Percentiles rank a stretch among this genome's conserved stretches.
phyloP scores from a whole-genome alignment of 2,329 filamentous ascomycete species.

The Colletotrichum lentis region DNA sequence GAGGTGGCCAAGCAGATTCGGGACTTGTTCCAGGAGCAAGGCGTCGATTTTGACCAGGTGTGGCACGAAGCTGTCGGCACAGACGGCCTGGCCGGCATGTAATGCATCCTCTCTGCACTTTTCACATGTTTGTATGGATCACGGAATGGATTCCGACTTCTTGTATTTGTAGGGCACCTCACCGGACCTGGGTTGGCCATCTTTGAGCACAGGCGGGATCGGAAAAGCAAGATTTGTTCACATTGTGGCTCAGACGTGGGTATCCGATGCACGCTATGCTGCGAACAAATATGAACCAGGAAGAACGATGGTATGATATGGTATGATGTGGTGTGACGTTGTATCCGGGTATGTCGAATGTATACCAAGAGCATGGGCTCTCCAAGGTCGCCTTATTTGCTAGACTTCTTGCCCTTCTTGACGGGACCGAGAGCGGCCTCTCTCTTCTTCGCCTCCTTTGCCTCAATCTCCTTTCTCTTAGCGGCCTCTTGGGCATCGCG shows the following conservation, averaged over 20 bases:
- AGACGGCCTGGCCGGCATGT: slow-evolving; percentile 45
- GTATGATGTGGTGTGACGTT: slow-evolving; percentile 4
- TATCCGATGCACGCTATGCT: slow-evolving; percentile 13
- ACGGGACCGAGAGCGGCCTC: slow-evolving; percentile 58
- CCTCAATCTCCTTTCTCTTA: slow-evolving; percentile 61
- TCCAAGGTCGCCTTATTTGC: slow-evolving; percentile 21
- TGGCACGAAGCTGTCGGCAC: slow-evolving; percentile 71
- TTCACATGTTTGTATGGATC: background rate
- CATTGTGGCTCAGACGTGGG: slow-evolving; percentile 6
- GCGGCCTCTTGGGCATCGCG: slow-evolving; percentile 60
- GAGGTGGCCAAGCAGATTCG: slow-evolving; percentile 77
- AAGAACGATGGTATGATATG: slow-evolving; percentile 25
- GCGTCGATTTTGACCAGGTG: slow-evolving; percentile 83
- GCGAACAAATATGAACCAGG: slow-evolving; percentile 8
- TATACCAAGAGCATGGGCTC: background rate
- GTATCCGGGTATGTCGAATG: background rate
- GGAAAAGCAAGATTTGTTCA: slow-evolving; percentile 15
- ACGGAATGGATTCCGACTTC: background rate
- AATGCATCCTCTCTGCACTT: background rate
- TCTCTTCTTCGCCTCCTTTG: slow-evolving; percentile 64
- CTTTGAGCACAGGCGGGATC: background rate
- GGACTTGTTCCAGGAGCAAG: slow-evolving; percentile 75
- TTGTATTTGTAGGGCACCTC: slow-evolving; percentile 1
- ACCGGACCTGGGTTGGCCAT: background rate
- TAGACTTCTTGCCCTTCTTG: slow-evolving; percentile 58